phyloP scores from a whole-genome alignment of 108 stramenopile genomes.

The Schizochytrium sp. region DNA sequence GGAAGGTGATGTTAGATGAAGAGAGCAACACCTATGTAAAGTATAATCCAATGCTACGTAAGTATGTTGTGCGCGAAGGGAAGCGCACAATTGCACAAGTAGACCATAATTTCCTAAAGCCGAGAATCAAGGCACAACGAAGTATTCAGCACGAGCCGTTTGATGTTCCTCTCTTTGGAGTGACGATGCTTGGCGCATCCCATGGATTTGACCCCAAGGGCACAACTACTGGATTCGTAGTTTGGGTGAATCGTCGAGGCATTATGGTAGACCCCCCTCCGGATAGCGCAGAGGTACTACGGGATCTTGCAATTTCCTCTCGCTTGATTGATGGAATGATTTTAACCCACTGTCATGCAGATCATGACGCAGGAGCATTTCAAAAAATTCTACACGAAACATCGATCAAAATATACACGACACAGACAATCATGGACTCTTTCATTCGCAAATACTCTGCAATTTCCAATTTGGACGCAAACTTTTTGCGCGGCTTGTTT shows the following conservation, averaged over 20 bases:
- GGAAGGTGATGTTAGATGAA: conserved; percentile 30
- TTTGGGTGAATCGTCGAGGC: conserved; percentile 63
- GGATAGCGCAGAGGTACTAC: conserved; percentile 59
- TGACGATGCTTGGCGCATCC: conserved; percentile 63
- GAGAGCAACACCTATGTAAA: conserved; percentile 47
- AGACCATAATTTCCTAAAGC: conserved; percentile 23
- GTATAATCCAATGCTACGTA: conserved; percentile 21
- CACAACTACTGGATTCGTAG: conserved; percentile 62
- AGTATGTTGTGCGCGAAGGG: conserved; percentile 45
- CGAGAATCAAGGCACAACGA: conserved; percentile 9
- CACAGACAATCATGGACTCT: conserved; percentile 68
- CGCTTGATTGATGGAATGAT: conserved; percentile 68
- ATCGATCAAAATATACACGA: conserved; percentile 66
- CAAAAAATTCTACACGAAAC: conserved; percentile 66
- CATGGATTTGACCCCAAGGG: conserved; percentile 64
- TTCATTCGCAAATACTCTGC: conserved; percentile 94
- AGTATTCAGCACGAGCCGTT: conserved; percentile 58
- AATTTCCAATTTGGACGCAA: conserved; percentile 79
- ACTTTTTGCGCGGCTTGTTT: conserved; percentile 84
- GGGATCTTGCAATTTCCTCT: conserved; percentile 63
- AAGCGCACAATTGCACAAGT: conserved; percentile 60
- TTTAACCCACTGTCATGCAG: conserved; percentile 71
- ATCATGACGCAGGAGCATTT: conserved; percentile 73
- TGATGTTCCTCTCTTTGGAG: conserved; percentile 60
- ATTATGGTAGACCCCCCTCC: conserved; percentile 66